phyloP scores from a whole-genome alignment of 2,329 filamentous ascomycete genomes.

The Apiospora arundinis region DNA sequence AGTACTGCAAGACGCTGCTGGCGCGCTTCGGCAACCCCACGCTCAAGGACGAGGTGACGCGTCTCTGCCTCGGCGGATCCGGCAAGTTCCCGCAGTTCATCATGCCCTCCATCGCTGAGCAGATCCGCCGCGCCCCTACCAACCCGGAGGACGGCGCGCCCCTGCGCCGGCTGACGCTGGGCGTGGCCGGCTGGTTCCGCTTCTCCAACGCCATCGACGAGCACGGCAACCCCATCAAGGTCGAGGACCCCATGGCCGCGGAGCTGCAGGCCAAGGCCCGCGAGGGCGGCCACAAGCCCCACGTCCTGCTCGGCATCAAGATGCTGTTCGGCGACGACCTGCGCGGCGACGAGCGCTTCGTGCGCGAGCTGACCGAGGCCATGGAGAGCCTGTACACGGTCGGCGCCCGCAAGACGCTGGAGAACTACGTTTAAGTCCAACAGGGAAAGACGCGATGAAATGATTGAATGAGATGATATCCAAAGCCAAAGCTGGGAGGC shows the following conservation, averaged over 20 bases:
- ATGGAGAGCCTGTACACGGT: constrained; percentile 54
- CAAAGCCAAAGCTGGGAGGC: too few relatives aligned
- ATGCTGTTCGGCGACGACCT: constrained; percentile 59
- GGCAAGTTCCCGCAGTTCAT: constrained; percentile 61
- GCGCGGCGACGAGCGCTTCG: constrained; percentile 53
- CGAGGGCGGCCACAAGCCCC: constrained; percentile 49
- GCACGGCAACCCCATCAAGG: constrained; percentile 47
- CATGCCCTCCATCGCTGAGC: constrained; percentile 54
- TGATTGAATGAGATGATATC: neutral
- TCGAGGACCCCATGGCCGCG: constrained; percentile 57
- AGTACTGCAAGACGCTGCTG: constrained; percentile 59
- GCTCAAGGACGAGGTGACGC: constrained; percentile 61
- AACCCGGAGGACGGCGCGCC: constrained; percentile 37
- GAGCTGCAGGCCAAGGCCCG: constrained; percentile 53
- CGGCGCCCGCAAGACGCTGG: constrained; percentile 55
- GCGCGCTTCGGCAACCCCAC: constrained; percentile 63
- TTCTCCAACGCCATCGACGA: constrained; percentile 59
- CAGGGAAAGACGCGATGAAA: neutral
- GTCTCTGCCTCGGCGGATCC: constrained; percentile 57
- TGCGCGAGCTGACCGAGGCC: constrained; percentile 52
- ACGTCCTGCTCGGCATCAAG: constrained; percentile 51
- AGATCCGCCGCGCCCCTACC: constrained; percentile 47
- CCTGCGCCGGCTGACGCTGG: constrained; percentile 55
- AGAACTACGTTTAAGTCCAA: constrained; percentile 47
- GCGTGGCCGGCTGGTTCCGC: constrained; percentile 53